phyloP scores from a whole-genome alignment of 1,284 basidiomycete species.

The Hymenochaete sp. region DNA sequence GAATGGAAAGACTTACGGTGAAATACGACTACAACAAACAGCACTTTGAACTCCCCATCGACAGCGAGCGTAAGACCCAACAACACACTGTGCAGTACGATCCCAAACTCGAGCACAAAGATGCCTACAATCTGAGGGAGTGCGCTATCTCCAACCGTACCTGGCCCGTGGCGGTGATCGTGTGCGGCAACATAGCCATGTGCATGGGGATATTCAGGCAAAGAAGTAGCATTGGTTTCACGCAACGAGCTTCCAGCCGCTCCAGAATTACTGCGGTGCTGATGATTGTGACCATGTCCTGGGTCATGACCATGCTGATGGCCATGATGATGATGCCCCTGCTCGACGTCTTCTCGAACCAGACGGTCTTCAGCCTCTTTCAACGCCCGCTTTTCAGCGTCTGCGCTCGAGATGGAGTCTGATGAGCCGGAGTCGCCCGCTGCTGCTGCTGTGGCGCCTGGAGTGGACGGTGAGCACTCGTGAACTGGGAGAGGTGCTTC shows the following conservation, averaged over 20 bases:
- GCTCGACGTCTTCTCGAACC: background rate
- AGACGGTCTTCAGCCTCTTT: background rate
- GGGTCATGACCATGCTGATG: conserved; percentile 12
- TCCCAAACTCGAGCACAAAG: conserved; percentile 86
- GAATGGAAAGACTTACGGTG: conserved; percentile 55
- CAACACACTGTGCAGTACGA: conserved; percentile 83
- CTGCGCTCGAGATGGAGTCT: conserved; percentile 14
- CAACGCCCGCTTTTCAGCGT: conserved; percentile 18
- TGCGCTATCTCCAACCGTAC: conserved; percentile 33
- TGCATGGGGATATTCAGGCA: conserved; percentile 12
- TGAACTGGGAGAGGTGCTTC: conserved; percentile 29
- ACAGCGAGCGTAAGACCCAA: conserved; percentile 94
- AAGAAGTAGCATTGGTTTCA: no score
- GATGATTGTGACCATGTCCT: no score
- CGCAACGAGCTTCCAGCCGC: no score
- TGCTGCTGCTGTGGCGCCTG: conserved; percentile 12
- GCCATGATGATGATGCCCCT: conserved; percentile 3
- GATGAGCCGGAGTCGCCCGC: conserved; percentile 17
- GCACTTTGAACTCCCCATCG: conserved; percentile 67
- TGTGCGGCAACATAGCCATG: conserved; percentile 10
- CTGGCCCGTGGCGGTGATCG: conserved; percentile 14
- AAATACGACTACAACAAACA: conserved; percentile 89
- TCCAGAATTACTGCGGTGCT: no score
- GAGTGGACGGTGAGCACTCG: background rate
- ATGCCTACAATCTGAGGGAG: conserved; percentile 79